phyloP scores from a whole-genome alignment of 2,329 filamentous ascomycete genomes.

The Stylonectria norvegica region DNA sequence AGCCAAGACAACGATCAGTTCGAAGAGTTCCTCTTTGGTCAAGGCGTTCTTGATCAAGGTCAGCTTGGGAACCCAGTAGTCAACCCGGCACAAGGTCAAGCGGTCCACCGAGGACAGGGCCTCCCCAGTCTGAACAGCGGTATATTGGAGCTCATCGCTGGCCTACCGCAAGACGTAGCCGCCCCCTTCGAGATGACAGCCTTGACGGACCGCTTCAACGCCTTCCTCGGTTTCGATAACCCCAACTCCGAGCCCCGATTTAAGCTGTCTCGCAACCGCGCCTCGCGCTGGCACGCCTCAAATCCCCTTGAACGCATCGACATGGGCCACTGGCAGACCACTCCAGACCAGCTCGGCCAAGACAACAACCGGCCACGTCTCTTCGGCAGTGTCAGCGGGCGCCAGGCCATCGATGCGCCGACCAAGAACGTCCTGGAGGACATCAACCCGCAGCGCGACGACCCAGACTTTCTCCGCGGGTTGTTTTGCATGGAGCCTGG shows the following conservation, averaged over 20 bases:
- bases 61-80: too few relatives aligned
- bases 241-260: conserved; percentile 1
- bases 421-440: conserved; percentile 14
- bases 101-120: too few relatives aligned
- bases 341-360: not conserved
- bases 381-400: conserved; percentile 9
- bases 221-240: conserved; percentile 15
- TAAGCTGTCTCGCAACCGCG: not conserved
- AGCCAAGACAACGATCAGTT: too few relatives aligned
- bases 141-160: too few relatives aligned
- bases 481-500: conserved; percentile 18
- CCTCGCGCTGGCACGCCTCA: conserved; percentile 17
- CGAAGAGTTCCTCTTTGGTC: too few relatives aligned
- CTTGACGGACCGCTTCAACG: conserved; percentile 19
- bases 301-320: conserved; percentile 18
- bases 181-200: not conserved
- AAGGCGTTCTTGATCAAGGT: too few relatives aligned
- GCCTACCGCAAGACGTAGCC: not conserved
- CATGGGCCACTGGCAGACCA: conserved; percentile 18
- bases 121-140: too few relatives aligned
- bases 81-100: too few relatives aligned
- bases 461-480: too few relatives aligned
- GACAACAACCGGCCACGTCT: conserved; percentile 3
- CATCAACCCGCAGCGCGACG: not conserved
- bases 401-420: conserved; percentile 8